Evolutionary conservation across 2,329 filamentous ascomycete genomes (phyloP), one percentile per base, ranked within the genome.

Genomic region (Botrytis porri): DNA sequence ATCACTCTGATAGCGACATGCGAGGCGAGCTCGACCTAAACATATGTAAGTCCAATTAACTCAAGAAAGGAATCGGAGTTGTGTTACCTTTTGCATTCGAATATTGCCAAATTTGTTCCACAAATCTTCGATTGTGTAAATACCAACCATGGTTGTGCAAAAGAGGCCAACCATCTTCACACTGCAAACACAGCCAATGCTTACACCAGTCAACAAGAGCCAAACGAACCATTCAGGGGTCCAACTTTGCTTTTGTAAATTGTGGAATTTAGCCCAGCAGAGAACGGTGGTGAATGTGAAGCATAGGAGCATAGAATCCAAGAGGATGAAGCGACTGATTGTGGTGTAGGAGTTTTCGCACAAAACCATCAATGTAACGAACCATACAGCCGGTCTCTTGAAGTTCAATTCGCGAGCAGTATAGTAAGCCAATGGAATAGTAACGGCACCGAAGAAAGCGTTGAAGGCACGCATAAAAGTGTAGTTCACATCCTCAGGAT

Each of bases 331-430:
- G 75, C 96, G 90, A 84, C 95, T 98, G 83, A 99, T 99, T 45
- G 97, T 98, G 66, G 96, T 97, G 85, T 98, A 99, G 69, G 96
- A 98, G 86, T 99, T 99, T 83, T 99, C 96, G 86, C 94, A 99
- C 60, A 99, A 89, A 62, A 99, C 95, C 93, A 98, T 98, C 78
- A 98, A 86, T 32, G 95, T 96, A 73, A 98, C 91, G 73, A 99
- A 87, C 96, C 96, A 99, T 77, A 98, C 93, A 67, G 95, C 92
- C 60, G 94, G 91, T 77, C 92, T 90, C 81, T 90, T 91, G 81
- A 98, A 91, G 81, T 94, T 93, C 79, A 99, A 86, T 83, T 98
- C 95, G 80, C 92, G 93, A 48, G 95, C 95, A 54, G 96, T 99
- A 83, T 89, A 98, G 86, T 98, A 99, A 73, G 96, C 95, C 83